Conservation (phyloP, 2,329 filamentous ascomycete species). For the Colletotrichum nymphaeae region DNA sequence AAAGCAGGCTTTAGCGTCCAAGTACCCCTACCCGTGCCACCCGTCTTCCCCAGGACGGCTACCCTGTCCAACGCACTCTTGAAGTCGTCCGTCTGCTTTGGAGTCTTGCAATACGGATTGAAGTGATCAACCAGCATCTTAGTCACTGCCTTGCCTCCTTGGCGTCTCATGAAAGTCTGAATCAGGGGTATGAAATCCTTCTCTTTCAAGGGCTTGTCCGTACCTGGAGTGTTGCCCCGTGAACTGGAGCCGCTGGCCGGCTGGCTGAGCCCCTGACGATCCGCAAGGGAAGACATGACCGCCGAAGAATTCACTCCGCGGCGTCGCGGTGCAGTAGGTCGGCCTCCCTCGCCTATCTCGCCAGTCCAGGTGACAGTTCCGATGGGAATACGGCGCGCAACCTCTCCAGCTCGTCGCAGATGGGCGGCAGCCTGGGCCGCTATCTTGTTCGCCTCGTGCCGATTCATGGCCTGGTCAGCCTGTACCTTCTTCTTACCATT, state of each 20-base stretch:
- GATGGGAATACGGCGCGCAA: slow-evolving; percentile 78
- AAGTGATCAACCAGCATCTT: slow-evolving; percentile 93
- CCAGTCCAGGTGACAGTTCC: slow-evolving; percentile 97
- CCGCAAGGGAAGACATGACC: slow-evolving; percentile 67
- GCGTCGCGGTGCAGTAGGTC: slow-evolving; percentile 67
- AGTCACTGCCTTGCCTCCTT: slow-evolving; percentile 82
- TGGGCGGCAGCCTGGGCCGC: slow-evolving; percentile 82
- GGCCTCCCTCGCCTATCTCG: slow-evolving; percentile 80
- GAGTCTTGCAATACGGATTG: slow-evolving; percentile 79
- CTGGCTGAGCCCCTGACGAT: slow-evolving; percentile 61
- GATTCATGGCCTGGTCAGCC: slow-evolving; percentile 82
- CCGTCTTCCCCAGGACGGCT: slow-evolving; percentile 74
- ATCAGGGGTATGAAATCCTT: slow-evolving; percentile 80
- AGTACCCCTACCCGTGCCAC: slow-evolving; percentile 63
- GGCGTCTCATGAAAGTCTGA: slow-evolving; percentile 79
- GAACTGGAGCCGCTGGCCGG: slow-evolving; percentile 55
- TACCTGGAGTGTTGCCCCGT: slow-evolving; percentile 56
- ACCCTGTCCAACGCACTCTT: slow-evolving; percentile 83
- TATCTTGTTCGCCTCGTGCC: slow-evolving; percentile 83
- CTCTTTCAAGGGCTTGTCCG: slow-evolving; percentile 56
- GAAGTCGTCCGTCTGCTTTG: slow-evolving; percentile 80
- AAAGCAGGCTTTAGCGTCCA: slow-evolving; percentile 60
- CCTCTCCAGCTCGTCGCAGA: slow-evolving; percentile 78
- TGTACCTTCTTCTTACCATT: slow-evolving; percentile 77
- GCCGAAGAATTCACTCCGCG: slow-evolving; percentile 65